A percentile compares a stretch with the other conserved stretches of the same genome.
These are phyloP conservation scores for Chaetomiaceae sp. DNA, from an alignment of 2,329 filamentous ascomycete genomes.

Conservation along the genomic window DNA sequence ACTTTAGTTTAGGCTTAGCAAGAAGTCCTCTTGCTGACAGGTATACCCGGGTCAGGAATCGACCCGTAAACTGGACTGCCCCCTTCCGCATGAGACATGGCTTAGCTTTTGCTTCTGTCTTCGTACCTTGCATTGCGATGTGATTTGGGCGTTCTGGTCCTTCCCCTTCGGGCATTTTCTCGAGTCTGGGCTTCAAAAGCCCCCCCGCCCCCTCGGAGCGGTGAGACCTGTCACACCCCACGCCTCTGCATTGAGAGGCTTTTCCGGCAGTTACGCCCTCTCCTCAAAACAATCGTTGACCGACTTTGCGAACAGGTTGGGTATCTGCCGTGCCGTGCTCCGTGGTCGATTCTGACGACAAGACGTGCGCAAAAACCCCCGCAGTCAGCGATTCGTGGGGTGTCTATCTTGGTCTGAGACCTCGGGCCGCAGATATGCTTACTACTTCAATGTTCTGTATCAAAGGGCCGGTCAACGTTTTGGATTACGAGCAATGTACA, in stretches of 20 bases:
- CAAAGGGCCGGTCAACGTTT: too few relatives aligned
- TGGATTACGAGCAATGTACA: too few relatives aligned
- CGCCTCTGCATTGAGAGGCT: background rate
- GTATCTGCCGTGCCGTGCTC: too few relatives aligned
- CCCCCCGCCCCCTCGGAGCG: background rate
- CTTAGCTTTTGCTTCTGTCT: slow-evolving; percentile 2
- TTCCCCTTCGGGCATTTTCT: background rate
- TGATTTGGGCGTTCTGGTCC: background rate
- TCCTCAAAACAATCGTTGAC: too few relatives aligned
- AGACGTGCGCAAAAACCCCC: too few relatives aligned
- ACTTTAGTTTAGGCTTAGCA: slow-evolving; percentile 27
- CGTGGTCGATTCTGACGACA: too few relatives aligned
- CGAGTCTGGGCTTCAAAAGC: background rate
- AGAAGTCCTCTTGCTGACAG: slow-evolving; percentile 22
- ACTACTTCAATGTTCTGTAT: too few relatives aligned
- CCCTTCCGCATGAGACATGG: slow-evolving; percentile 22
- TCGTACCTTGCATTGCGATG: background rate
- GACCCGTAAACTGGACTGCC: slow-evolving; percentile 25
- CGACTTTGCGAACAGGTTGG: too few relatives aligned
- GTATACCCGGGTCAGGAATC: slow-evolving; percentile 24
- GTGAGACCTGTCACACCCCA: background rate
- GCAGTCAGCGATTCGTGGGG: too few relatives aligned
- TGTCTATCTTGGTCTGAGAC: too few relatives aligned
- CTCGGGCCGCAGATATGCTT: too few relatives aligned
- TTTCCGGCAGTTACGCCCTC: background rate